Evolutionary conservation across 345 rosid species (phyloP).

Genomic region (Durio zibethinus): DNA sequence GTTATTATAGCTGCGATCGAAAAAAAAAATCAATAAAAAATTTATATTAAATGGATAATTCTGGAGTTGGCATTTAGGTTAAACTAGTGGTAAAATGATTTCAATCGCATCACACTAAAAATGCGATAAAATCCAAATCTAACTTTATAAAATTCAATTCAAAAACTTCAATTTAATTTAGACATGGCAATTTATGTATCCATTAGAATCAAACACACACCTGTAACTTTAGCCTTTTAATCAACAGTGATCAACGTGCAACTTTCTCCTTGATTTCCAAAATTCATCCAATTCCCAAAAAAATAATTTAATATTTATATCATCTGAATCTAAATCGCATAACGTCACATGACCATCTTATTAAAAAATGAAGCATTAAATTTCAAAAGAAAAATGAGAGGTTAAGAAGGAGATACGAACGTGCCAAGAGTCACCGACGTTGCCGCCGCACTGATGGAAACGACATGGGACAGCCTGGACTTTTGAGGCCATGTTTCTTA

Average conservation of each 20-base stretch:
- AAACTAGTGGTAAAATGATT: no score
- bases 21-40: no score
- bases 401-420: conserved; percentile 37
- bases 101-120: no score
- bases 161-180: no score
- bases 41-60: no score
- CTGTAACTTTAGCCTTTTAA: not conserved
- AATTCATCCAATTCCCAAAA: not conserved
- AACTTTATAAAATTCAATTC: no score
- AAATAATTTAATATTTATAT: not conserved
- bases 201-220: not conserved
- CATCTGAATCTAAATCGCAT: not conserved
- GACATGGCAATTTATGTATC: no score
- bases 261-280: not conserved
- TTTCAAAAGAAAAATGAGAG: not conserved
- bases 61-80: no score
- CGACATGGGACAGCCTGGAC: conserved; percentile 98
- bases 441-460: conserved; percentile 99
- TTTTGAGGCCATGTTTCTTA: conserved; percentile 73
- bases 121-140: no score
- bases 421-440: conserved; percentile 94
- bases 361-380: not conserved
- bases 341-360: not conserved
- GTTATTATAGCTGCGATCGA: no score
- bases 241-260: not conserved